phyloP scores from a whole-genome alignment of 2,329 filamentous ascomycete genomes.

The Phyllosticta citribraziliensis region DNA sequence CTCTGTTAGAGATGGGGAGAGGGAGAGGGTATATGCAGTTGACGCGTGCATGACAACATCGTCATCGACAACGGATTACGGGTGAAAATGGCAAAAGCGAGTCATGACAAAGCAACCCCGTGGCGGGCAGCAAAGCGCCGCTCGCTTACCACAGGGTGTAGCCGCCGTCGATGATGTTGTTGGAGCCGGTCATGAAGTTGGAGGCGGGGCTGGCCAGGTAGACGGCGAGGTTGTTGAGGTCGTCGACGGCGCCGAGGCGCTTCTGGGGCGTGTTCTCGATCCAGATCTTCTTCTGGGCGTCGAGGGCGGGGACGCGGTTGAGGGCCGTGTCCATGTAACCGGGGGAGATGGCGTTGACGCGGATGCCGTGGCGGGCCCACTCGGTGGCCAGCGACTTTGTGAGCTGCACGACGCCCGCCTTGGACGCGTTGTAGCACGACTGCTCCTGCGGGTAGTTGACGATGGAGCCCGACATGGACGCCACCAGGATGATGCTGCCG shows the following conservation, averaged over 20 bases:
- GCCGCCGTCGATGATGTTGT: constrained; percentile 48
- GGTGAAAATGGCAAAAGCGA: background rate
- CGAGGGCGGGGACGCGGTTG: constrained; percentile 67
- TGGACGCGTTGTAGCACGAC: constrained; percentile 74
- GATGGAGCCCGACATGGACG: constrained; percentile 47
- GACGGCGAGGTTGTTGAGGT: constrained; percentile 68
- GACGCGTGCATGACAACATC: background rate
- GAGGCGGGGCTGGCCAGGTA: constrained; percentile 66
- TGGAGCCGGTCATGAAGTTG: constrained; percentile 67
- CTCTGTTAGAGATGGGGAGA: background rate
- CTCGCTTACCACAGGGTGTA: constrained; percentile 34
- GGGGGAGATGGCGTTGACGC: constrained; percentile 75
- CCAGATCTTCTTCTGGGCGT: constrained; percentile 78
- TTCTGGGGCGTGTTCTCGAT: constrained; percentile 62
- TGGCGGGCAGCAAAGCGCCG: background rate
- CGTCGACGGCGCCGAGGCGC: constrained; percentile 61
- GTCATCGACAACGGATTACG: background rate
- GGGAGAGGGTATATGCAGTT: background rate
- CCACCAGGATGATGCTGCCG: constrained; percentile 65
- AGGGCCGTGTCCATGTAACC: constrained; percentile 81
- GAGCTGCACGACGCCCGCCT: constrained; percentile 69
- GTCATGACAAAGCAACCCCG: background rate
- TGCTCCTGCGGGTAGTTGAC: constrained; percentile 59
- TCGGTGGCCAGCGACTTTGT: constrained; percentile 74
- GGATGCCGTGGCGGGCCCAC: constrained; percentile 72